A percentile compares a stretch with the other conserved stretches of the same genome.
These are phyloP conservation scores for Lepidium aucheri DNA, from an alignment of 345 rosid species.

Conservation along the genomic window DNA sequence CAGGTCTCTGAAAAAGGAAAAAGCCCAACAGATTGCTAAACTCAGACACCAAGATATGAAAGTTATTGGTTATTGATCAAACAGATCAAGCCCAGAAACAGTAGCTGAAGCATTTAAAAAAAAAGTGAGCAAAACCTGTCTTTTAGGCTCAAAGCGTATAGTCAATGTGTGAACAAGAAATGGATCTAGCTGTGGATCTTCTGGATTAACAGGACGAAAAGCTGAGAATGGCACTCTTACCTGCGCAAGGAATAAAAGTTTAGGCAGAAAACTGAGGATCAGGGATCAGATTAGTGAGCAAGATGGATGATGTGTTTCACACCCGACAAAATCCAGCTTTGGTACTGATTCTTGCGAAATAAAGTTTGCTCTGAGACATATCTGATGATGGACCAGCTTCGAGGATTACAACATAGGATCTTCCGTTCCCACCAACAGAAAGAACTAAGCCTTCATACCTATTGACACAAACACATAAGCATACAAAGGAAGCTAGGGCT, in stretches of 20 bases:
- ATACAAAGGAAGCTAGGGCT: not conserved
- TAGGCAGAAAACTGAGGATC: not conserved
- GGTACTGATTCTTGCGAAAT: slow-evolving; percentile 83
- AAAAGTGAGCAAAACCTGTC: slow-evolving; percentile 57
- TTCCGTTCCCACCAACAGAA: slow-evolving; percentile 96
- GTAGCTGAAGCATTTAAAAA: not conserved
- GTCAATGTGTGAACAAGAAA: slow-evolving; percentile 90
- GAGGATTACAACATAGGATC: slow-evolving; percentile 84
- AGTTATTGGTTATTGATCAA: not conserved
- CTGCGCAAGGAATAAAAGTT: slow-evolving; percentile 39
- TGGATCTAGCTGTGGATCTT: slow-evolving; percentile 90
- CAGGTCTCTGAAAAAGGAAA: slow-evolving; percentile 52
- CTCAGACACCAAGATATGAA: not conserved
- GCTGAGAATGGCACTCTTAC: slow-evolving; percentile 92
- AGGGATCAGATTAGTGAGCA: not conserved
- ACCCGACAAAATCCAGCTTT: slow-evolving; percentile 95
- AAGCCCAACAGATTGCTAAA: not conserved
- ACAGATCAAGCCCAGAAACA: not conserved
- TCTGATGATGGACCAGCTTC: slow-evolving; percentile 94
- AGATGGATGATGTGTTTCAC: slow-evolving; percentile 13
- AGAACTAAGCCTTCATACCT: slow-evolving; percentile 92
- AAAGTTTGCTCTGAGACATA: slow-evolving; percentile 75
- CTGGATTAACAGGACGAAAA: slow-evolving; percentile 90
- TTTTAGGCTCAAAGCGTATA: slow-evolving; percentile 91
- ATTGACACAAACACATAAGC: not conserved